A percentile compares a stretch with the other conserved stretches of the same genome.
Conservation (phyloP, 2,329 filamentous ascomycete species). For the Aspergillus japonicus region DNA sequence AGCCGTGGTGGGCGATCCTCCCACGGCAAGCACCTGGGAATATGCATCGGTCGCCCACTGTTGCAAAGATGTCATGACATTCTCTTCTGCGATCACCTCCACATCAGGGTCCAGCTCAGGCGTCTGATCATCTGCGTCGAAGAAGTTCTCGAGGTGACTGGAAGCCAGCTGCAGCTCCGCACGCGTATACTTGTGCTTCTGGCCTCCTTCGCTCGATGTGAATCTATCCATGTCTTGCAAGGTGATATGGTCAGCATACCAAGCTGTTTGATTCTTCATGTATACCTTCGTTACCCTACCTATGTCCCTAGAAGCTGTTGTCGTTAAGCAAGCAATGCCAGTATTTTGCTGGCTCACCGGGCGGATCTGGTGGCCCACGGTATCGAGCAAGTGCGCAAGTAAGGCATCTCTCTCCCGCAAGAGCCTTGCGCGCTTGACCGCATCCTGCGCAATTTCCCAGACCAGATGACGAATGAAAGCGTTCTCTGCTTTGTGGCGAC, state of each 20-base stretch:
- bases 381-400: slow-evolving; percentile 27
- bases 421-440: slow-evolving; percentile 28
- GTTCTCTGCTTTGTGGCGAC: slow-evolving; percentile 35
- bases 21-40: slow-evolving; percentile 36
- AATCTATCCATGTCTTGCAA: slow-evolving; percentile 28
- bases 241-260: slow-evolving; percentile 16
- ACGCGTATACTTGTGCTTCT: slow-evolving; percentile 35
- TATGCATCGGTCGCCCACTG: slow-evolving; percentile 35
- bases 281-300: slow-evolving; percentile 24
- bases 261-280: slow-evolving; percentile 8
- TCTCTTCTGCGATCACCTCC: slow-evolving; percentile 28
- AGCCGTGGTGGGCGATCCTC: slow-evolving; percentile 26
- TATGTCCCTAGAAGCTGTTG: slow-evolving; percentile 29
- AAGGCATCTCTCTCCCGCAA: slow-evolving; percentile 26
- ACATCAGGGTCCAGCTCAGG: slow-evolving; percentile 28
- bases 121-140: slow-evolving; percentile 37
- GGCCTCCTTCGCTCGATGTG: slow-evolving; percentile 26
- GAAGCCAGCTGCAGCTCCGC: slow-evolving; percentile 36
- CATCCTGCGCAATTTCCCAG: slow-evolving; percentile 39
- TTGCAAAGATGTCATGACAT: slow-evolving; percentile 29
- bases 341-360: slow-evolving; percentile 27
- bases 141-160: slow-evolving; percentile 37
- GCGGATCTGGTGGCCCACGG: slow-evolving; percentile 25
- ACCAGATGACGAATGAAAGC: slow-evolving; percentile 37
- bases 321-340: slow-evolving; percentile 35